A percentile compares a stretch with the other conserved stretches of the same genome.
Evolutionary conservation across 169 alveolate species (phyloP).

Genomic region (Sarcocystis neurona): DNA sequence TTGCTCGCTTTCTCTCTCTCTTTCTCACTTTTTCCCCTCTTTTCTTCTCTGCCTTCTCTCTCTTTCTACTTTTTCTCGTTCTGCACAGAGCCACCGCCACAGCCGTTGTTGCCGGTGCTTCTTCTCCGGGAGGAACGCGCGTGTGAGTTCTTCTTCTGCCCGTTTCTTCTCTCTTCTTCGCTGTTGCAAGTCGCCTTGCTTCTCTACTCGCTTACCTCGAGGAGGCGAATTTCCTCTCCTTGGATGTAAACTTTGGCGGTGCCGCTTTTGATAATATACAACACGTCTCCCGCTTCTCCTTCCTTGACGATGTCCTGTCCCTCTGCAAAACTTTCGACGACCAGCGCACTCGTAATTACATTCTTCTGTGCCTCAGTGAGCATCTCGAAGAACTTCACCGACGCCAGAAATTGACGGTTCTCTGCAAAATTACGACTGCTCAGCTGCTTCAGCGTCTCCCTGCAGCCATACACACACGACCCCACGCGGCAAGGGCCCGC

Average conservation of each 20-base stretch:
- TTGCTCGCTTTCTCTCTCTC: too few relatives aligned
- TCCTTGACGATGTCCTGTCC: slow-evolving; percentile 87
- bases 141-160: too few relatives aligned
- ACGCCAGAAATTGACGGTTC: slow-evolving; percentile 86
- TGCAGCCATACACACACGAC: slow-evolving; percentile 6
- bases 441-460: slow-evolving; percentile 83
- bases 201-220: slow-evolving; percentile 32
- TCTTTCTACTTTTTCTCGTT: too few relatives aligned
- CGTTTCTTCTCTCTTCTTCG: too few relatives aligned
- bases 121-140: too few relatives aligned
- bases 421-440: slow-evolving; percentile 88
- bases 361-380: slow-evolving; percentile 87
- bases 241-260: slow-evolving; percentile 83
- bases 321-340: slow-evolving; percentile 78
- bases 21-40: too few relatives aligned
- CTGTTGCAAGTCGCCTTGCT: not conserved
- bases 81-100: too few relatives aligned
- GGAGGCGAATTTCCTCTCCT: slow-evolving; percentile 78
- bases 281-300: slow-evolving; percentile 91
- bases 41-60: too few relatives aligned
- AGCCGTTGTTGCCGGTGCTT: too few relatives aligned
- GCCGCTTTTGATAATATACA: slow-evolving; percentile 89
- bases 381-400: slow-evolving; percentile 86
- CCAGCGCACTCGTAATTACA: slow-evolving; percentile 88
- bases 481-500: too few relatives aligned